Evolutionary conservation across 176 grass and related monocot genomes (phyloP), one percentile per base, ranked within the genome.

Genomic region (Oryza longistaminata): DNA sequence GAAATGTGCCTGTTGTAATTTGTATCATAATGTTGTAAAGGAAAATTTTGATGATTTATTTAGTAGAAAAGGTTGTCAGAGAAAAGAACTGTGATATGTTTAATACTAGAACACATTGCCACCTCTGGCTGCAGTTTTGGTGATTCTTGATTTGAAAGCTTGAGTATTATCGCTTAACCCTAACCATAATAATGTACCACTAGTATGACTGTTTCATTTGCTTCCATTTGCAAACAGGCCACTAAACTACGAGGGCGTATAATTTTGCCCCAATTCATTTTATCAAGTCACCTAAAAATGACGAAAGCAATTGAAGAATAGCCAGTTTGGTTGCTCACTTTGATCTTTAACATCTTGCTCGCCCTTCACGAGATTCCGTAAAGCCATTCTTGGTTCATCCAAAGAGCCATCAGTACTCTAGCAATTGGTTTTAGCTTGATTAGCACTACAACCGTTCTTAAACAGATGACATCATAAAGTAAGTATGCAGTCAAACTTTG

Each of bases 1-100:
- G 76, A 65, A 65, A 48, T 71, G 43, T 14, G 65, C 48, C 21
- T 88, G 70, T 85, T 91, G 85, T 91, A 88, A 73, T 69, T 85
- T 91, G 85, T 91, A 91, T 81, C 73, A 19, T 84, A 88, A 88
- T 37, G 19, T 88, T 91, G 64, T 76, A 81, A 34, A 64, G 25
- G 26, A 81, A n/a, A 45, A 11, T 16, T 66, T 55, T 81, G 29
- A 72, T 39, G 44, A 49, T 53, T 65, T 27, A 70, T 39, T 80
- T 90, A 68, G 73, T 79, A 66, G 37, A 66, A 79, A 66, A 31
- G 1, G 22, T 48, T 64, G 13, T 13, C 37, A 66, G 15, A 39
- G 6, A 26, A 10, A 52, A 5, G 9, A 77, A 43, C 8, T 17
- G 44, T 17, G 3, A 50, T 49, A 3, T 7, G 43, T 73, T 48